Evolutionary conservation across 345 rosid species (phyloP).

Genomic region (Schrenkiella parvula): DNA sequence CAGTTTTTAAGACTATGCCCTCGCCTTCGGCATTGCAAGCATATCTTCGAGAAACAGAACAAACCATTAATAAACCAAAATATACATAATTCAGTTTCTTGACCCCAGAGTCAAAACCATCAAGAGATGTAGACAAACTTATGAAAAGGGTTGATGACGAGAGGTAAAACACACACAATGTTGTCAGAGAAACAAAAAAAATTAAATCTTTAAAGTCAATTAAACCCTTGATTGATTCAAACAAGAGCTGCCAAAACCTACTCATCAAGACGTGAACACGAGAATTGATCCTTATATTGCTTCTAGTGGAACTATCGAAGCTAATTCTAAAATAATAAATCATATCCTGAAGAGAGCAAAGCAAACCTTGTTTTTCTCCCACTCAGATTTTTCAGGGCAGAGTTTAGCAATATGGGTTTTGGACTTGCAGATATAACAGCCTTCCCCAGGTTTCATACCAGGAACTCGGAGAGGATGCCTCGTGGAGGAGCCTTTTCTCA

Average conservation of each 20-base stretch:
- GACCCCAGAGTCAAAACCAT: not conserved
- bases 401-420: constrained; percentile 77
- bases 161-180: no score
- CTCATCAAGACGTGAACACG: not conserved
- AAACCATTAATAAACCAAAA: constrained; percentile 9
- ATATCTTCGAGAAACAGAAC: constrained; percentile 51
- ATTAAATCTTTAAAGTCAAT: not conserved
- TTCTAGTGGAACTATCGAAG: not conserved
- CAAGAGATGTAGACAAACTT: no score
- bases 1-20: constrained; percentile 92
- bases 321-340: no score
- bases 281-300: not conserved
- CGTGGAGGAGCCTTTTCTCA: constrained; percentile 39
- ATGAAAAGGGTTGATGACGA: no score
- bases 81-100: not conserved
- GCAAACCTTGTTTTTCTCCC: constrained; percentile 87
- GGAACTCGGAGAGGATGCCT: constrained; percentile 81
- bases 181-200: not conserved
- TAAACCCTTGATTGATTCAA: not conserved
- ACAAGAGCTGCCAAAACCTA: not conserved
- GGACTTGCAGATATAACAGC: constrained; percentile 79
- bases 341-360: no score
- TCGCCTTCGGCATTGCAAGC: constrained; percentile 71
- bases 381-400: constrained; percentile 77
- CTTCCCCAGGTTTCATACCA: constrained; percentile 94